Evolutionary conservation across 148 eudicot genomes (phyloP), one percentile per base, ranked within the genome.

Genomic region (Linanthus parryae): DNA sequence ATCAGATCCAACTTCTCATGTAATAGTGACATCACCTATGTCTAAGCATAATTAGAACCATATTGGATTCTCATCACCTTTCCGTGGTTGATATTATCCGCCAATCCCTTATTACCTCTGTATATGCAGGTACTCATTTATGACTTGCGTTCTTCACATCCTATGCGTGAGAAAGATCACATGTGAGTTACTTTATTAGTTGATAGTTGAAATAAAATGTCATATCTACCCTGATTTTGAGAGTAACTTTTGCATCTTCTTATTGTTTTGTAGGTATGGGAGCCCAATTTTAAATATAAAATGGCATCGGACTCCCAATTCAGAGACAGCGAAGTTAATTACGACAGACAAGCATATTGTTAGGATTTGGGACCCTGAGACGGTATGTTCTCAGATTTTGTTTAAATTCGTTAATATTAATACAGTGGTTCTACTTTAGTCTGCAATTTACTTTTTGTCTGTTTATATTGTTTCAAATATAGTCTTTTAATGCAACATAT

Each of bases 341-440:
- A 81, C 90, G 23, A 69, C 84, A 21, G 99, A 92, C 60, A 68
- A 67, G 42, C 94, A 88, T 46, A 69, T 84, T 54, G 96, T 87
- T 65, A 72, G 96, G 67, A 66, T 92, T 52, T 92, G 96, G 98
- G 96, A 92, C 77, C 96, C 96, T 48, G 86, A 84, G 18, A 81
- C 99, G 52, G 99, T 92, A 75, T 58, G 77, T n/a, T n/a, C n/a
- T n/a, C n/a, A n/a, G n/a, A n/a, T n/a, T n/a, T n/a, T n/a, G n/a
- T n/a, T n/a, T n/a, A n/a, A n/a, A n/a, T n/a, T n/a, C n/a, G n/a
- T n/a, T n/a, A n/a, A n/a, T n/a, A n/a, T n/a, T n/a, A n/a, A n/a
- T n/a, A n/a, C n/a, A n/a, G n/a, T n/a, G n/a, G n/a, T n/a, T n/a
- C n/a, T n/a, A n/a, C n/a, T n/a, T n/a, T n/a, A n/a, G n/a, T n/a